Evolutionary conservation across 495 filamentous ascomycete species (phyloP), one percentile per base, ranked within the genome.

Genomic region (Aspergillus ostianus): DNA sequence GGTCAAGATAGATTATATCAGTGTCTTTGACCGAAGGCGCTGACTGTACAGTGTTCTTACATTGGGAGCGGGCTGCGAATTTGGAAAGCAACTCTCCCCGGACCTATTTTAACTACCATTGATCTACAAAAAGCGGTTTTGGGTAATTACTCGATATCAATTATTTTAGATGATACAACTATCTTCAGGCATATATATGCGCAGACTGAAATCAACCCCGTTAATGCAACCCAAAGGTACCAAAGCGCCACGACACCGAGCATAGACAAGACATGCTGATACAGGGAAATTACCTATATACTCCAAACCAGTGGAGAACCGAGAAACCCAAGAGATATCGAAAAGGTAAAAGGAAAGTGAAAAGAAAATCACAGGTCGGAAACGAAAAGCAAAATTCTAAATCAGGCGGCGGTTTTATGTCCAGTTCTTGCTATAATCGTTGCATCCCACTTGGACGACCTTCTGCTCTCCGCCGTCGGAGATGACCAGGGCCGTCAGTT

Each of bases 401-500:
- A 20, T 21, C 20, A 47, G 49, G 3, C 29, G 29, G 17, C 6
- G 13, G n/a, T n/a, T 17, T 10, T 17, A n/a, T 30, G 19, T 44
- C 36, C 57, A 57, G 15, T 63, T 50, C 49, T 66, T 60, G 10
- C 54, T 27, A 45, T 76, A 66, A n/a, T 70, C 57, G 18, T 58
- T 56, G 57, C 76, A 78, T 9, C 66, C 62, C 4, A 77, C 74
- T 48, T 77, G 73, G 18, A 76, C 69, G 51, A 73, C 51, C 9
- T 66, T 65, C 32, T 76, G 71, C 60, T 77, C 67, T 6, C 77
- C 77, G 8, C 70, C 69, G 36, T 70, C 67, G 8, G 85, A 84
- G 45, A 96, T 82, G 5, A 97, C 78, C 57, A 94, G 64, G n/a
- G 90, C 93, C 3, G 89, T 90, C 58, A 97, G 67, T 56, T 81